Conservation (phyloP, 2,329 filamentous ascomycete species). For the Claviceps fusiformis region DNA sequence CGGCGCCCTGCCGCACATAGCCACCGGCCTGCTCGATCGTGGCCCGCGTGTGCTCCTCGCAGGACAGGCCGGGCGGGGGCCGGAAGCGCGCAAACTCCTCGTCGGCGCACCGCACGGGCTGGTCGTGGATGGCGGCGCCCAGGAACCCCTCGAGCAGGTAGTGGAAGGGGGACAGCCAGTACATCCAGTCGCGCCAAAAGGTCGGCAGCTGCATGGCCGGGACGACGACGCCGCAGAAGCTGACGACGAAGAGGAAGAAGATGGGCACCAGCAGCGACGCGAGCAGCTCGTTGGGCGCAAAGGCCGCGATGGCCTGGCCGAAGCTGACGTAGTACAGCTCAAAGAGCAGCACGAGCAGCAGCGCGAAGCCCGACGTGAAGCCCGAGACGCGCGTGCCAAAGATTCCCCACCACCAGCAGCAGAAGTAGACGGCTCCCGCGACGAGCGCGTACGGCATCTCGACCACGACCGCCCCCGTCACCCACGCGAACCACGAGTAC, state of each 20-base stretch:
- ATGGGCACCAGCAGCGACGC: conserved; percentile 53
- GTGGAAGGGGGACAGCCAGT: conserved; percentile 53
- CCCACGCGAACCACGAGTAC: conserved; percentile 63
- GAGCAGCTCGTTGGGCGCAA: conserved; percentile 52
- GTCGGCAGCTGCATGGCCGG: conserved; percentile 41
- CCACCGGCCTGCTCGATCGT: conserved; percentile 43
- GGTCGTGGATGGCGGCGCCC: conserved; percentile 37
- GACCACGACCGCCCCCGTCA: conserved; percentile 48
- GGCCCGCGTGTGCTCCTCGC: conserved; percentile 41
- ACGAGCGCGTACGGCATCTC: conserved; percentile 59
- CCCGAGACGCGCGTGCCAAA: conserved; percentile 35
- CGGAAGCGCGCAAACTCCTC: conserved; percentile 47
- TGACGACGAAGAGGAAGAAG: conserved; percentile 57
- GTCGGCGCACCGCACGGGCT: conserved; percentile 39
- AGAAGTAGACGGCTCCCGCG: conserved; percentile 36
- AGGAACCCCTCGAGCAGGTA: conserved; percentile 53
- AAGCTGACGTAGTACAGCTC: conserved; percentile 53
- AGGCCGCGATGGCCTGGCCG: conserved; percentile 53
- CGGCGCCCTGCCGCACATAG: conserved; percentile 41
- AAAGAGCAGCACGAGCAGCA: conserved; percentile 51
- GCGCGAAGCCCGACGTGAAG: conserved; percentile 47
- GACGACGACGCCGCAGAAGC: conserved; percentile 59
- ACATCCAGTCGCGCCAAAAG: conserved; percentile 55
- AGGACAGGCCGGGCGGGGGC: conserved; percentile 44
- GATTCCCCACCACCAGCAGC: conserved; percentile 43